A percentile compares a stretch with the other conserved stretches of the same genome.
These are phyloP conservation scores for Penicillium diatomitis DNA, from an alignment of 495 filamentous ascomycete genomes.

Conservation along the genomic window DNA sequence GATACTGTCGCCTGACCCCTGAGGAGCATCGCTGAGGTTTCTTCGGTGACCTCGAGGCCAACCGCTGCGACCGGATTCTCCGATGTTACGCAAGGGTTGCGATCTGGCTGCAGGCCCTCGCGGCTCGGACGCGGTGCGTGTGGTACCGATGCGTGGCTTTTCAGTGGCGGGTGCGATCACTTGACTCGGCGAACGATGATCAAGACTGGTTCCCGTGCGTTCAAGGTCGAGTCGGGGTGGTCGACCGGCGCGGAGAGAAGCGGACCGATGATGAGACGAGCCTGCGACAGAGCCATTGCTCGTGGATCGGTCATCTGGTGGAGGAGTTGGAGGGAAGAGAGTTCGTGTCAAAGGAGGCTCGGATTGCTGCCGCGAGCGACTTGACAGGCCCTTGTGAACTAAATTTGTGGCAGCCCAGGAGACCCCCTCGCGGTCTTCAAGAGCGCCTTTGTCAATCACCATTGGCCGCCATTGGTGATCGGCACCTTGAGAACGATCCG, in stretches of 20 bases:
- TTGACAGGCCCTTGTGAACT: slow-evolving; percentile 71
- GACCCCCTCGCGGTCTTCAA: slow-evolving; percentile 76
- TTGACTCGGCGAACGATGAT: slow-evolving; percentile 14
- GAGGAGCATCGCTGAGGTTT: slow-evolving; percentile 24
- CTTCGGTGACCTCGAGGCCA: slow-evolving; percentile 21
- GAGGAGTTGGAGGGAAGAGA: slow-evolving; percentile 91
- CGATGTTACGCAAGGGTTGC: slow-evolving; percentile 17
- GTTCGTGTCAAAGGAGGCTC: slow-evolving; percentile 80
- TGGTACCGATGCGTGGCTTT: slow-evolving; percentile 42
- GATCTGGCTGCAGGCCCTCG: slow-evolving; percentile 29
- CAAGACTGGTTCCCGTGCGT: slow-evolving; percentile 21
- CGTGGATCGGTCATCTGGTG: slow-evolving; percentile 67
- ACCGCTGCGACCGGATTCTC: slow-evolving; percentile 7
- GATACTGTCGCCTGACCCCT: slow-evolving; percentile 1
- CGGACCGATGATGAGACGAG: slow-evolving; percentile 11
- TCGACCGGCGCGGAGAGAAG: slow-evolving; percentile 24
- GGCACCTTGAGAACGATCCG: slow-evolving; percentile 45
- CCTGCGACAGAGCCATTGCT: slow-evolving; percentile 6
- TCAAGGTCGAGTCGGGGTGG: slow-evolving; percentile 36
- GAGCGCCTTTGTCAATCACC: slow-evolving; percentile 21
- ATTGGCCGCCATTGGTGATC: slow-evolving; percentile 19
- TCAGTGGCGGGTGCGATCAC: slow-evolving; percentile 16
- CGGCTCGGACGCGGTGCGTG: slow-evolving; percentile 46
- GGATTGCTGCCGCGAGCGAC: slow-evolving; percentile 68
- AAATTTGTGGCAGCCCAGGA: slow-evolving; percentile 87